Conservation (phyloP, 2,329 filamentous ascomycete species). For the Fusarium goolgardi region DNA sequence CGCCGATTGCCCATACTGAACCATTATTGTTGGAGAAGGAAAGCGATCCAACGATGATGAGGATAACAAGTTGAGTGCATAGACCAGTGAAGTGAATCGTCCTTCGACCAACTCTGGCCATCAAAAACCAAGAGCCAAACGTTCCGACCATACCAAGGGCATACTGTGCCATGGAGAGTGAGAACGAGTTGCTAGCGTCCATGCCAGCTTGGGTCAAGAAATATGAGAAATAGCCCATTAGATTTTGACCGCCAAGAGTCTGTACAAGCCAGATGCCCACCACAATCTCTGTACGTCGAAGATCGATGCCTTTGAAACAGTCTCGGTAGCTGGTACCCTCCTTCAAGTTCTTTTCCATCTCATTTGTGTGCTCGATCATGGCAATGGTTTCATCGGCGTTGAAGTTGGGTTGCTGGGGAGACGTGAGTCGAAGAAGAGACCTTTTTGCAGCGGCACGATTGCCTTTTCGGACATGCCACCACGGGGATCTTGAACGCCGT, state of each 20-base stretch:
- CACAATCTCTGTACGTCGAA: conserved; percentile 65
- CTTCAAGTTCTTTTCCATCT: conserved; percentile 58
- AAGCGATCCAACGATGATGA: conserved; percentile 56
- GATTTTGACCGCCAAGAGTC: conserved; percentile 59
- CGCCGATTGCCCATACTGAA: conserved; percentile 58
- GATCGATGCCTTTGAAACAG: conserved; percentile 64
- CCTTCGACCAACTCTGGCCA: conserved; percentile 61
- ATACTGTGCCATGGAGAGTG: conserved; percentile 61
- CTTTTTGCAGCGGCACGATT: conserved; percentile 55
- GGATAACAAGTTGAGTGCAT: conserved; percentile 54
- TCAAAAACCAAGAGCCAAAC: conserved; percentile 62
- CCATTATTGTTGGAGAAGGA: conserved; percentile 52
- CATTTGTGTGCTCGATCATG: conserved; percentile 66
- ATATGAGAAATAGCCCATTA: conserved; percentile 63
- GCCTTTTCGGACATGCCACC: conserved; percentile 62
- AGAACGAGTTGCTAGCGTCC: conserved; percentile 57
- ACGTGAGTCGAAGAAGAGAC: conserved; percentile 57
- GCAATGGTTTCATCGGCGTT: conserved; percentile 62
- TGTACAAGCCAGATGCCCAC: conserved; percentile 62
- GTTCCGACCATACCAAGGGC: conserved; percentile 64
- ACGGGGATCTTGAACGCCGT: conserved; percentile 56
- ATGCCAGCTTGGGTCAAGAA: conserved; percentile 61
- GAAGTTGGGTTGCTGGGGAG: conserved; percentile 53
- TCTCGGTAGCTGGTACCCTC: conserved; percentile 60
- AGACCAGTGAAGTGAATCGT: conserved; percentile 62